Evolutionary conservation across 2,329 filamentous ascomycete genomes (phyloP).

Genomic region (Neurospora crassa): DNA sequence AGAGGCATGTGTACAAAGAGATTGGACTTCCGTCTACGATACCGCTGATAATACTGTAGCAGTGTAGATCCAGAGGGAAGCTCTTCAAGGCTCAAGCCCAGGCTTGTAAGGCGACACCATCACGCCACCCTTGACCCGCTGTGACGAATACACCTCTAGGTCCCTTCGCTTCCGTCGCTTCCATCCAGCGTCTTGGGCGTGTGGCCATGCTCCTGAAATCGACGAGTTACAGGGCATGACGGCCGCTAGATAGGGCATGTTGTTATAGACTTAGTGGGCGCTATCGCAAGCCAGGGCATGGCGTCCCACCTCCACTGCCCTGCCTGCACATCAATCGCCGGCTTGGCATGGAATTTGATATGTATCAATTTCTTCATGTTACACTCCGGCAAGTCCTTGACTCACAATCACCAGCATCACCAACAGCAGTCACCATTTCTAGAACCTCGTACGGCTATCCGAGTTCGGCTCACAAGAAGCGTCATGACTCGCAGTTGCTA

Average conservation of each 20-base stretch:
- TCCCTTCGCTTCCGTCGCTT: background rate
- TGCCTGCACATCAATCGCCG: background rate
- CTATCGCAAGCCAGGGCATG: background rate
- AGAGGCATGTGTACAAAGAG: background rate
- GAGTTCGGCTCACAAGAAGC: background rate
- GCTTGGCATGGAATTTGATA: background rate
- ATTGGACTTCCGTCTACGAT: background rate
- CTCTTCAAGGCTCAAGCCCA: background rate
- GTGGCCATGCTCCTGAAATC: background rate
- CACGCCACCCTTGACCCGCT: background rate
- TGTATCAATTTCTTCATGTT: background rate
- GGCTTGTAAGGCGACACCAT: background rate
- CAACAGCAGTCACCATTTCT: background rate
- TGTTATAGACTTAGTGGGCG: background rate
- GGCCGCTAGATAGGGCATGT: background rate
- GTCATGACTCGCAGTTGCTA: background rate
- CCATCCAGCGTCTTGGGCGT: background rate
- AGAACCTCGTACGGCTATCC: background rate
- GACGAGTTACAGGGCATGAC: background rate
- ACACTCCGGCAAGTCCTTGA: background rate
- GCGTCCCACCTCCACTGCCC: background rate
- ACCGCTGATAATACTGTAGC: background rate
- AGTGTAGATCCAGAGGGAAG: background rate
- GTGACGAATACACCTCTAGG: background rate
- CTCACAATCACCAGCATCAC: background rate